phyloP scores from a whole-genome alignment of 2,329 filamentous ascomycete genomes.

The Fonsecaea monophora region DNA sequence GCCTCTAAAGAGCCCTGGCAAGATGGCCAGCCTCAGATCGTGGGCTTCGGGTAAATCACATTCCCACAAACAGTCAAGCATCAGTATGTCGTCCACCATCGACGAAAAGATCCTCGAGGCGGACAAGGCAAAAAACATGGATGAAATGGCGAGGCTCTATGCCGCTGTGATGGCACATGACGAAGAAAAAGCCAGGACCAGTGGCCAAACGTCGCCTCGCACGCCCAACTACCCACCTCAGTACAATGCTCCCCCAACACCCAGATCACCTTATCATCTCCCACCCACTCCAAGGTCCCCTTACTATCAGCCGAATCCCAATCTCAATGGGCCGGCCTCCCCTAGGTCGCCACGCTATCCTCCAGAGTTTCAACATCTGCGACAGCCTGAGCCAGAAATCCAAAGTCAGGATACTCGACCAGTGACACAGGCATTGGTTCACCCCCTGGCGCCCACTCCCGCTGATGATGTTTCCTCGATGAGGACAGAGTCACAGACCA shows the following conservation, averaged over 20 bases:
- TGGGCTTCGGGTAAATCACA: constrained; percentile 49
- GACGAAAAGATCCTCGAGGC: constrained; percentile 77
- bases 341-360: constrained; percentile 37
- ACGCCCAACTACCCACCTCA: constrained; percentile 33
- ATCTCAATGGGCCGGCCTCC: constrained; percentile 18
- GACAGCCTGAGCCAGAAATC: constrained; percentile 28
- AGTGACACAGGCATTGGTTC: constrained; percentile 20
- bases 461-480: constrained; percentile 23
- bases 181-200: constrained; percentile 47
- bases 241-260: constrained; percentile 41
- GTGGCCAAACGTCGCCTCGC: constrained; percentile 34
- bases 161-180: constrained; percentile 92
- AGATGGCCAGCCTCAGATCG: constrained; percentile 47
- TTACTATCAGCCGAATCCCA: constrained; percentile 23
- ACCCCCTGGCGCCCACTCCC: constrained; percentile 33
- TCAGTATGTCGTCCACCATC: constrained; percentile 70
- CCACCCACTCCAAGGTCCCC: constrained; percentile 29
- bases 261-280: constrained; percentile 36
- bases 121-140: constrained; percentile 76
- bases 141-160: constrained; percentile 89
- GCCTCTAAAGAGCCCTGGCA: constrained; percentile 46
- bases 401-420: constrained; percentile 17
- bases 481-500: constrained; percentile 39
- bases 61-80: constrained; percentile 54
- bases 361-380: constrained; percentile 44